These are phyloP conservation scores for Aureobasidium sp. DNA, from an alignment of 2,329 filamentous ascomycete species.

Conservation along the genomic window DNA sequence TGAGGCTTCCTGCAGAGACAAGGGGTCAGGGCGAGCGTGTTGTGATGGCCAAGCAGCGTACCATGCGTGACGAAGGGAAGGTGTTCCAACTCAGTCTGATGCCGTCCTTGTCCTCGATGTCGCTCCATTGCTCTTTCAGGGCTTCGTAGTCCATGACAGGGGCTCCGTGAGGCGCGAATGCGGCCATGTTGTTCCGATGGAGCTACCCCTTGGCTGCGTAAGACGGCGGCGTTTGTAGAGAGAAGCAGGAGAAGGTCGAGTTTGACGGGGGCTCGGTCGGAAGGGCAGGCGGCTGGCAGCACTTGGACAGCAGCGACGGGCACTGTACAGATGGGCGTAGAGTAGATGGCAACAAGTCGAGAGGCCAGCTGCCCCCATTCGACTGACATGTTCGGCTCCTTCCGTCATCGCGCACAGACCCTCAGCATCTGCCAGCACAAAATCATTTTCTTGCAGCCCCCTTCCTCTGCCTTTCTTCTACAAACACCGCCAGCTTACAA, in stretches of 20 bases:
- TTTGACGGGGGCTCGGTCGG: slow-evolving; percentile 7
- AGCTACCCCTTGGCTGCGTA: slow-evolving; percentile 11
- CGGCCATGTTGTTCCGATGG: slow-evolving; percentile 15
- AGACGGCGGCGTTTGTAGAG: neutral
- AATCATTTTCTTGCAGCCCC: slow-evolving; percentile 24
- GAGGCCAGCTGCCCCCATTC: slow-evolving; percentile 15
- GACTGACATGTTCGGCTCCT: slow-evolving; percentile 8
- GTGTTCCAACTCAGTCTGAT: slow-evolving; percentile 97
- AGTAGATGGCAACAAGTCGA: slow-evolving; percentile 17
- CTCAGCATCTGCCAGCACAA: neutral
- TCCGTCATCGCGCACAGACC: slow-evolving; percentile 14
- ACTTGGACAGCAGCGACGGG: neutral
- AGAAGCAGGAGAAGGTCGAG: slow-evolving; percentile 1
- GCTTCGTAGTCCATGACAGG: slow-evolving; percentile 80
- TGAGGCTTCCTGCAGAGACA: slow-evolving; percentile 69
- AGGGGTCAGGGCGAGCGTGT: slow-evolving; percentile 13
- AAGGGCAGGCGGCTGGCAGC: slow-evolving; percentile 11
- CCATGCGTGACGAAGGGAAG: slow-evolving; percentile 93
- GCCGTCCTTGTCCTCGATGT: slow-evolving; percentile 93
- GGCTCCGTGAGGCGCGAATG: slow-evolving; percentile 19
- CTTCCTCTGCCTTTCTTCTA: slow-evolving; percentile 36
- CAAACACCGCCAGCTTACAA: slow-evolving; percentile 48
- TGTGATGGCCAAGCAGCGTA: neutral
- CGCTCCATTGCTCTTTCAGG: slow-evolving; percentile 91
- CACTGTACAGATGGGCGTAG: neutral